These are phyloP conservation scores for Xylariomycetidae sp. DNA, from an alignment of 2,329 filamentous ascomycete species.

Conservation along the genomic window DNA sequence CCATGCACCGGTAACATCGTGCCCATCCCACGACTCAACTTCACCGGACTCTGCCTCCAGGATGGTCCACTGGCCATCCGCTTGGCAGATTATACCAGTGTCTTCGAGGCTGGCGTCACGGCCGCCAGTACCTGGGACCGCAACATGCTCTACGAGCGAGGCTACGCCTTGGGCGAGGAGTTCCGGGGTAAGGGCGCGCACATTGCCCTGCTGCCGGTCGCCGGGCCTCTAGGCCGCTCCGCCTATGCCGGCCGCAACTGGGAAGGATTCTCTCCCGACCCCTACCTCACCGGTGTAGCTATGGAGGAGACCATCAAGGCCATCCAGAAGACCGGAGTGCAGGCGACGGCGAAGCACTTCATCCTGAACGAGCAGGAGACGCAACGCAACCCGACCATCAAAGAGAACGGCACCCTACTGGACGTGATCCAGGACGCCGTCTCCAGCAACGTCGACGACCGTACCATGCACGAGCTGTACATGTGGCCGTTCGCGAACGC, in stretches of 20 bases:
- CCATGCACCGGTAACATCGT: slow-evolving; percentile 20
- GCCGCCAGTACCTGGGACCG: slow-evolving; percentile 4
- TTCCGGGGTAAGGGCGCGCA: slow-evolving; percentile 69
- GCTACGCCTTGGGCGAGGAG: slow-evolving; percentile 34
- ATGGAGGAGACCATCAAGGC: slow-evolving; percentile 46
- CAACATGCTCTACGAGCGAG: slow-evolving; percentile 2
- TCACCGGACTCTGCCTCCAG: slow-evolving; percentile 48
- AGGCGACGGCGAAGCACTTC: slow-evolving; percentile 43
- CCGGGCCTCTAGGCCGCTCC: slow-evolving; percentile 37
- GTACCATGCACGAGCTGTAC: slow-evolving; percentile 51
- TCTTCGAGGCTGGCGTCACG: slow-evolving; percentile 5
- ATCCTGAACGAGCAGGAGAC: slow-evolving; percentile 63
- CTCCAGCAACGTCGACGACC: slow-evolving; percentile 44
- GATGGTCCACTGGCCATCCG: slow-evolving; percentile 2
- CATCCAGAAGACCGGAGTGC: slow-evolving; percentile 28
- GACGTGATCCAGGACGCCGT: slow-evolving; percentile 29
- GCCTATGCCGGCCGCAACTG: slow-evolving; percentile 55
- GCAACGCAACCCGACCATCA: slow-evolving; percentile 34
- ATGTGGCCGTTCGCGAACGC: slow-evolving; percentile 36
- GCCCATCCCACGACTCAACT: slow-evolving; percentile 48
- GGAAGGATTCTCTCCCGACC: slow-evolving; percentile 58
- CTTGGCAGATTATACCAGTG: slow-evolving; percentile 33
- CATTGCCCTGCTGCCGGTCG: slow-evolving; percentile 48
- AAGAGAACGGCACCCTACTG: neutral
- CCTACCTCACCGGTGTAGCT: slow-evolving; percentile 47